phyloP scores from a whole-genome alignment of 192 early-diverging fungal species.

The Podila verticillata region DNA sequence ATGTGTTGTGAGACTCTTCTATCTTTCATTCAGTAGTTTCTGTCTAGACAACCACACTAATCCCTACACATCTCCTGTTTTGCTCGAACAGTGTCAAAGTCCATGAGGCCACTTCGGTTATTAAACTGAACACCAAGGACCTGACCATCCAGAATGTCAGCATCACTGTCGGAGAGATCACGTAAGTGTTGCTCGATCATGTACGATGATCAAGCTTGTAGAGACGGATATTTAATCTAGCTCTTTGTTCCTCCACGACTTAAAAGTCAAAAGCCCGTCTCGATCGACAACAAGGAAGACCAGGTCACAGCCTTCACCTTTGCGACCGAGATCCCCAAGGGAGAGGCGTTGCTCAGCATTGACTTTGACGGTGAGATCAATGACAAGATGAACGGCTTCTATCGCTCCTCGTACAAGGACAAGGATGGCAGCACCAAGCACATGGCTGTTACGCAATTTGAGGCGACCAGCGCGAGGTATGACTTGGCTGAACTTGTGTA shows the following conservation, averaged over 20 bases:
- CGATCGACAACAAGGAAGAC: constrained; percentile 48
- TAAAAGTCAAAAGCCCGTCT: background rate
- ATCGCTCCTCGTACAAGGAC: constrained; percentile 74
- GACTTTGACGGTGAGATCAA: constrained; percentile 53
- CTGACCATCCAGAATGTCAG: background rate
- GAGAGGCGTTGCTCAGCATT: constrained; percentile 35
- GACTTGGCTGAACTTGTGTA: no score
- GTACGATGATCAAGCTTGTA: background rate
- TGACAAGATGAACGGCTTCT: constrained; percentile 84
- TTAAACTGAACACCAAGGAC: no score
- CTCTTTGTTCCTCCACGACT: background rate
- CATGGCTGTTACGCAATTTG: constrained; percentile 84
- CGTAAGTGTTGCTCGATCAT: background rate
- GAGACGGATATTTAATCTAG: constrained; percentile 58
- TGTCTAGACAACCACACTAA: no score
- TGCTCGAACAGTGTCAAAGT: no score
- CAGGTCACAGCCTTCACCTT: constrained; percentile 64
- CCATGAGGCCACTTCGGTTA: no score
- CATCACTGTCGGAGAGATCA: background rate
- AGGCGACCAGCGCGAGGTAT: constrained; percentile 50
- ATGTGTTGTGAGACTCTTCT: background rate
- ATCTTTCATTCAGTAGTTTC: no score
- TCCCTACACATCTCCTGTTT: no score
- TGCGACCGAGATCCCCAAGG: constrained; percentile 57
- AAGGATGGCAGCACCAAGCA: constrained; percentile 56